Evolutionary conservation across 371 early-diverging fungal genomes (phyloP).

Genomic region (Conidiobolus coronatus): DNA sequence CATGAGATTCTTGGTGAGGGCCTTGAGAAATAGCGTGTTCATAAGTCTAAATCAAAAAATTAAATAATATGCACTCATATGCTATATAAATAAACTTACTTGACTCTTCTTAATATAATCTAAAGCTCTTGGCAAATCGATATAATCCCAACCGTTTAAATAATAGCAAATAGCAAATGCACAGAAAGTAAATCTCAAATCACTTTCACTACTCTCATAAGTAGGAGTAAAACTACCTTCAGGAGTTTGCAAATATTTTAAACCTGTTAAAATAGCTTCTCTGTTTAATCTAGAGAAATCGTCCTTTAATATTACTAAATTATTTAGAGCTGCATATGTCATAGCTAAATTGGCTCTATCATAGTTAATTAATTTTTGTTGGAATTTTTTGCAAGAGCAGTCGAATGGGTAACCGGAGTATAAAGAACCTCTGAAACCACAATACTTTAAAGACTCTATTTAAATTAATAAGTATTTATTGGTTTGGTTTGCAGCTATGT

Average conservation of each 20-base stretch:
- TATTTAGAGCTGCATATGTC: conserved; percentile 73
- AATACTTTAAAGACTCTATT: conserved; percentile 6
- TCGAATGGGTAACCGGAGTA: conserved; percentile 29
- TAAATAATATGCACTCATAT: not conserved
- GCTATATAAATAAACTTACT: conserved; percentile 12
- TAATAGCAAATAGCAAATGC: conserved; percentile 65
- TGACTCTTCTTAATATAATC: conserved; percentile 40
- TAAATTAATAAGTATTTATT: too few relatives aligned
- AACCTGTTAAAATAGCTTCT: conserved; percentile 25
- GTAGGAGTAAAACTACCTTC: conserved; percentile 34
- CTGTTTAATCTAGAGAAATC: conserved; percentile 64
- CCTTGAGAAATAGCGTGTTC: conserved; percentile 66
- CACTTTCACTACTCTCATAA: conserved; percentile 38
- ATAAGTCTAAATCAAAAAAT: conserved; percentile 22
- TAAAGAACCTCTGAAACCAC: conserved; percentile 44
- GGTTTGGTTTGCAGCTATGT: not conserved
- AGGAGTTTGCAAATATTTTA: conserved; percentile 29
- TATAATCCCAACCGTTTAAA: conserved; percentile 69
- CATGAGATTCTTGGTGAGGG: conserved; percentile 71
- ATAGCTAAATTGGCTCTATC: conserved; percentile 61
- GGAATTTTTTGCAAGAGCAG: conserved; percentile 3
- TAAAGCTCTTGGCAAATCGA: conserved; percentile 32
- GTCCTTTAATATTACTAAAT: conserved; percentile 65
- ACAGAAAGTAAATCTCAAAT: conserved; percentile 78
- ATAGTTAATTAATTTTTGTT: conserved; percentile 13